These are phyloP conservation scores for Moringa oleifera DNA, from an alignment of 345 rosid genomes.

Conservation along the genomic window DNA sequence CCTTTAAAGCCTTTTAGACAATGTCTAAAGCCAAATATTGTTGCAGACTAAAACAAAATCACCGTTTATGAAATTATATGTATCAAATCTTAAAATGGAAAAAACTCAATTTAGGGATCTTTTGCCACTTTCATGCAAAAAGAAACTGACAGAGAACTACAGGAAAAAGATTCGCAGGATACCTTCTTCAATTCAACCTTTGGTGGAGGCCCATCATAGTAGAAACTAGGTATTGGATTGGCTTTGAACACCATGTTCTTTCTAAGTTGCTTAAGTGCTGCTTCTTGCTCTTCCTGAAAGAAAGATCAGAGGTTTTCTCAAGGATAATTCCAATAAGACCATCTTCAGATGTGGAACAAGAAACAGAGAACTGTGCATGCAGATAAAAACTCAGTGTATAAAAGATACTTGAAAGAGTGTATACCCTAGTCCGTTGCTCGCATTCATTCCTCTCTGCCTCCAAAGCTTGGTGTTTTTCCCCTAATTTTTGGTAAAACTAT, in stretches of 20 bases:
- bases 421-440: conserved; percentile 77
- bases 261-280: conserved; percentile 84
- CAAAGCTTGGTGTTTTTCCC: conserved; percentile 71
- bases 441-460: conserved; percentile 73
- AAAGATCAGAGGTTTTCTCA: conserved; percentile 2
- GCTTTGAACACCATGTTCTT: conserved; percentile 77
- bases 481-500: conserved; percentile 80
- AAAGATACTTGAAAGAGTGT: not conserved
- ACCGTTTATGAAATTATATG: no score
- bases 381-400: not conserved
- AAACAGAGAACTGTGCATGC: not conserved
- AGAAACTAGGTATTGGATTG: conserved; percentile 90
- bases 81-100: no score
- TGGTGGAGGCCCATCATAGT: conserved; percentile 85
- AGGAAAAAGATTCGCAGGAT: not conserved
- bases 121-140: not conserved
- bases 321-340: not conserved
- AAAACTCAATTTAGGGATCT: not conserved
- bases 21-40: no score
- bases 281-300: conserved; percentile 90
- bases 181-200: conserved; percentile 89
- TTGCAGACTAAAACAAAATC: no score
- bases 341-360: not conserved
- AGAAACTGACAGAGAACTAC: not conserved
- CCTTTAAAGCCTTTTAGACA: no score